phyloP scores from a whole-genome alignment of 805 yeast species.

The Candida methanosorbosa region DNA sequence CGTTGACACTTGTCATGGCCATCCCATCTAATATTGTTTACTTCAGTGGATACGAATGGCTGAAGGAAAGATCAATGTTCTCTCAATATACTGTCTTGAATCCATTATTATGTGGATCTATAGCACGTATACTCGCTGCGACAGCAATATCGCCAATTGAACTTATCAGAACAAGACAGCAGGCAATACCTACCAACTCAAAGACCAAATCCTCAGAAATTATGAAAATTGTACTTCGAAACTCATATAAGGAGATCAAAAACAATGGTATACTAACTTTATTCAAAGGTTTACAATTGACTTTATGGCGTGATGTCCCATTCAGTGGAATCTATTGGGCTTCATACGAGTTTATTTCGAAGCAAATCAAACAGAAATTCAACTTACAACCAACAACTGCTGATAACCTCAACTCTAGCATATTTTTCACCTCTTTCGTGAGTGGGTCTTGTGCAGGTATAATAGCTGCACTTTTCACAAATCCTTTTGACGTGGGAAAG shows the following conservation, averaged over 20 bases:
- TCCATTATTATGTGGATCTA: slow-evolving; percentile 78
- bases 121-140: slow-evolving; percentile 79
- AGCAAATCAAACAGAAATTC: slow-evolving; percentile 18
- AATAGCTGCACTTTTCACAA: slow-evolving; percentile 78
- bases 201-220: slow-evolving; percentile 29
- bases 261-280: slow-evolving; percentile 53
- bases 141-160: slow-evolving; percentile 84
- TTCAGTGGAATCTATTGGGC: slow-evolving; percentile 95
- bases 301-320: slow-evolving; percentile 96
- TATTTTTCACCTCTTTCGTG: slow-evolving; percentile 57
- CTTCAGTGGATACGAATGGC: slow-evolving; percentile 85
- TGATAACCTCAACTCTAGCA: slow-evolving; percentile 13
- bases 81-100: slow-evolving; percentile 32
- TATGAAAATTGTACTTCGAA: slow-evolving; percentile 33
- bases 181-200: slow-evolving; percentile 61
- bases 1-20: slow-evolving; percentile 78
- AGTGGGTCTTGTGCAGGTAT: slow-evolving; percentile 83
- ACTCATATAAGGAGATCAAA: slow-evolving; percentile 32
- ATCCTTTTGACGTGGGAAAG: slow-evolving; percentile 97
- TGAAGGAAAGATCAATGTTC: slow-evolving; percentile 68
- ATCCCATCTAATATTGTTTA: slow-evolving; percentile 90
- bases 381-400: slow-evolving; percentile 4
- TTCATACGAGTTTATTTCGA: slow-evolving; percentile 52
- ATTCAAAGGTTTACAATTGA: slow-evolving; percentile 79
- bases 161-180: slow-evolving; percentile 78